Conservation (phyloP, 2,329 filamentous ascomycete genomes). For the Epichloe typhina region DNA sequence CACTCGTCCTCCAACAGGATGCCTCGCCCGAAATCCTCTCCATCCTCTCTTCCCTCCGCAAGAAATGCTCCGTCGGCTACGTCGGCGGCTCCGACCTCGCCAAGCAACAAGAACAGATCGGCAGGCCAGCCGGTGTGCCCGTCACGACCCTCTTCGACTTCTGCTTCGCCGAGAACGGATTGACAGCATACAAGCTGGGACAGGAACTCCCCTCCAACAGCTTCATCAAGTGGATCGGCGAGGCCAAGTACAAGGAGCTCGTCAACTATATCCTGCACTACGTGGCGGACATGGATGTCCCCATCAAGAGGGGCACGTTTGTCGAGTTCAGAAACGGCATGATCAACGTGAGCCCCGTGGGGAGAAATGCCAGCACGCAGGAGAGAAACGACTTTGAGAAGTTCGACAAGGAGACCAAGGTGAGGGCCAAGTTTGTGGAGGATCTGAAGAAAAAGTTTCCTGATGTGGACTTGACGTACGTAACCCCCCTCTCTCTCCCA, state of each 20-base stretch:
- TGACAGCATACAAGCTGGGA: slow-evolving; percentile 80
- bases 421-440: slow-evolving; percentile 64
- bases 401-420: slow-evolving; percentile 65
- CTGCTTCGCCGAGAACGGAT: slow-evolving; percentile 93
- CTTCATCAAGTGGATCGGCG: slow-evolving; percentile 88
- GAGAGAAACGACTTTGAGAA: slow-evolving; percentile 74
- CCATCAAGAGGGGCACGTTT: slow-evolving; percentile 73
- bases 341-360: slow-evolving; percentile 75
- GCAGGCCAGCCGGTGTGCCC: slow-evolving; percentile 43
- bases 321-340: slow-evolving; percentile 85
- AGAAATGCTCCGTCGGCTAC: slow-evolving; percentile 81
- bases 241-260: slow-evolving; percentile 67
- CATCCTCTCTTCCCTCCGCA: slow-evolving; percentile 65
- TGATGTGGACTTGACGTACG: slow-evolving; percentile 67
- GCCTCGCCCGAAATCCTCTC: slow-evolving; percentile 72
- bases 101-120: slow-evolving; percentile 96
- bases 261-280: slow-evolving; percentile 68
- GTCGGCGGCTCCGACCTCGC: slow-evolving; percentile 83
- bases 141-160: slow-evolving; percentile 91
- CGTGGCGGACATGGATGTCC: slow-evolving; percentile 71
- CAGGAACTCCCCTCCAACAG: slow-evolving; percentile 60
- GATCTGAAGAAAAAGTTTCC: slow-evolving; percentile 69
- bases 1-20: slow-evolving; percentile 28
- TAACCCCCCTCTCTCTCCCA: background rate
- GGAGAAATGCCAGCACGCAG: slow-evolving; percentile 68